Evolutionary conservation across 2,329 filamentous ascomycete genomes (phyloP), one percentile per base, ranked within the genome.

Genomic region (Aschersonia sp.): DNA sequence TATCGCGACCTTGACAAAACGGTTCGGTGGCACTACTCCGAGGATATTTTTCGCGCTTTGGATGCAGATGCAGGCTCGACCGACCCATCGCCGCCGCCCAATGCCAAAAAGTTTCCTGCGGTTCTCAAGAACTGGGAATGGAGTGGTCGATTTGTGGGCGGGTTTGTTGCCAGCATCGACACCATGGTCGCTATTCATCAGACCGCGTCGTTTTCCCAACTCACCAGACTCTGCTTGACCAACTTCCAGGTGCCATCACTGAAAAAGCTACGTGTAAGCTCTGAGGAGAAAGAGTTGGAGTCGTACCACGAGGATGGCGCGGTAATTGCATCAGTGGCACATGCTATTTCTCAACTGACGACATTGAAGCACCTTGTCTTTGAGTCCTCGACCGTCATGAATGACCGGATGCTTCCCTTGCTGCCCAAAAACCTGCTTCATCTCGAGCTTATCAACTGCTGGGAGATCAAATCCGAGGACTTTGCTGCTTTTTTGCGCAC

Each of bases 361-460:
- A 64, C 73, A 2, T 68, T 97, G 6, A 73, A 73, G 47, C 75
- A 81, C 47, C 66, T 96, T 9, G 70, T 80, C 1, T 81, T 96
- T 53, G 79, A 89, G 57, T 83, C 82, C 6, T 94, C 83, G 42
- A 82, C 80, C 3, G 70, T 85, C 35, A 73, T 87, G 49, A 84
- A 84, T 57, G 74, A 79, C 6, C 68, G 71, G 7, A 70, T 94
- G 14, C 67, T 95, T n/a, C 71, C 76, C 1, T 68, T 77, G 4
- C 66, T 96, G 6, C 87, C 89, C 1, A 70, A 67, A 9, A 73
- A 68, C 4, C 69, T 97, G 22, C 66, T 73, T 43, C 76, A 77
- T 43, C 70, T 97, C 4, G 83, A 83, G 53, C 68, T 96, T 12
- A 78, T 81, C 53, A 90, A 92, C 55, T 96, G 88, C 58, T 81